Conservation (phyloP, 805 yeast genomes). For the Metschnikowia drakensbergensis region DNA sequence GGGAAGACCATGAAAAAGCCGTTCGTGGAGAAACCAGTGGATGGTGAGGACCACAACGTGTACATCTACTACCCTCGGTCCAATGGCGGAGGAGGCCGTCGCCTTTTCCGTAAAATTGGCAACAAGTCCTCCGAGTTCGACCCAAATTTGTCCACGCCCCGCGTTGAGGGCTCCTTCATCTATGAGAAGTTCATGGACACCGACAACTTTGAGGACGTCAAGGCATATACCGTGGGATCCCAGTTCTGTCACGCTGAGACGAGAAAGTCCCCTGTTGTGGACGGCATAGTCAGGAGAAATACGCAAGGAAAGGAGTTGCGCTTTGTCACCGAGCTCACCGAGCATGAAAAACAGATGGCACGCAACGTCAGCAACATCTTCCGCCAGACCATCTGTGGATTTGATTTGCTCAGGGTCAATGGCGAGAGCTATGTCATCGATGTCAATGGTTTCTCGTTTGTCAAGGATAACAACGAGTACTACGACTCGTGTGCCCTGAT, state of each 20-base stretch:
- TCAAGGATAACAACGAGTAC: constrained; percentile 82
- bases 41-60: constrained; percentile 97
- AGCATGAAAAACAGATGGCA: constrained; percentile 79
- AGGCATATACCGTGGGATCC: constrained; percentile 95
- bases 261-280: constrained; percentile 98
- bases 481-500: constrained; percentile 81
- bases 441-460: constrained; percentile 97
- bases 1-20: constrained; percentile 79
- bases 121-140: constrained; percentile 96
- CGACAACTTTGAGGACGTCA: constrained; percentile 96
- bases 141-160: constrained; percentile 64
- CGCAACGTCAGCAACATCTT: constrained; percentile 67
- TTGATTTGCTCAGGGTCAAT: constrained; percentile 84
- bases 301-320: constrained; percentile 97
- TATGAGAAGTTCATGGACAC: constrained; percentile 97
- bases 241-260: constrained; percentile 96
- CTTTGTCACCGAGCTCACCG: constrained; percentile 74
- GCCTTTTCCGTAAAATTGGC: constrained; percentile 91
- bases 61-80: constrained; percentile 83
- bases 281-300: constrained; percentile 94
- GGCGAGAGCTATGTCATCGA: constrained; percentile 92
- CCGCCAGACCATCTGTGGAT: constrained; percentile 94
- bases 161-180: constrained; percentile 87
- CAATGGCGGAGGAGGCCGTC: constrained; percentile 97
- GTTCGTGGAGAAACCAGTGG: constrained; percentile 96